Evolutionary conservation across 495 filamentous ascomycete species (phyloP), one percentile per base, ranked within the genome.

Genomic region (Penicillium lagena): DNA sequence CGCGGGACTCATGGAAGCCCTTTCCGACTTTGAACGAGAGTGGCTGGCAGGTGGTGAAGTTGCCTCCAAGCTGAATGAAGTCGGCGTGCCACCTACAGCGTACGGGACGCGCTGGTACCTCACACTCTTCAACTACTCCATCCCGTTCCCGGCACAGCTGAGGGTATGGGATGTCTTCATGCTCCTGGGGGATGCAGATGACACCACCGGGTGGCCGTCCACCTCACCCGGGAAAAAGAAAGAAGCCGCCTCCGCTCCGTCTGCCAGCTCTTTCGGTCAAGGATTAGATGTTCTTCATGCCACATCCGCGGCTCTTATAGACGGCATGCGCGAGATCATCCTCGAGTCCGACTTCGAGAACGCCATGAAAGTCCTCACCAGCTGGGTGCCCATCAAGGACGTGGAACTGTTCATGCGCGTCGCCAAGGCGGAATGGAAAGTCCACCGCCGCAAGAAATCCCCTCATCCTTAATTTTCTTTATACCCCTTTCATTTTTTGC

Each of bases 111-210:
- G 90, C 27, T 99, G 93, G 93, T 99, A 99, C 59, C 76, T 99
- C 28, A 99, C 93, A 2, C 77, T 99, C 7, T 99, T 99, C 75
- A 96, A 96, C 66, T 86, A 96, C 51, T 94, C 88, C 12, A 89
- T 99, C 46, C 93, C 93, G 2, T 99, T 97, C 56, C 78, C 88
- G 0, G 94, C 94, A 9, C 93, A 99, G 59, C 85, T 99, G n/a
- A 84, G 93, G 38, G 87, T 99, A 6, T 99, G 93, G 93, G 93
- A 99, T 56, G 88, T 95, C 1, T 97, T 99, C 67, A 90, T 99
- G 87, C 82, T 99, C 2, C 82, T 99, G 17, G 93, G 93, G 36
- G 90, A 95, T 52, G 70, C 74, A 4, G 65, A 73, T 28, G 62
- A 68, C 27, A 38, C 37, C 7, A 42, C 50, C 15, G 34, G 52